phyloP scores from a whole-genome alignment of 768 basidiomycete species.

The Pleurotus pulmonarius region DNA sequence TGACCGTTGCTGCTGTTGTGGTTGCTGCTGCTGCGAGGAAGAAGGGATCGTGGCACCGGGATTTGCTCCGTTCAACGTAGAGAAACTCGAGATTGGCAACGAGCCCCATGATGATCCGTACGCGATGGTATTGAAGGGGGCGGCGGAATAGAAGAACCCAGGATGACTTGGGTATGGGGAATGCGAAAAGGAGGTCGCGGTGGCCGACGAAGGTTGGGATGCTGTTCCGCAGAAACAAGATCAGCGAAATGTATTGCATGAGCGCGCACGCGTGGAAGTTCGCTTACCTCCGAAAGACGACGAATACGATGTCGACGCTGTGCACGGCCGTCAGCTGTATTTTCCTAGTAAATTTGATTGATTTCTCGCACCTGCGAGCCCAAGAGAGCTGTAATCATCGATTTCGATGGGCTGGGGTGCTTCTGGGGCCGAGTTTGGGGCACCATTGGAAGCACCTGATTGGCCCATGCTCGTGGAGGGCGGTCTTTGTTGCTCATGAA shows the following conservation, averaged over 20 bases:
- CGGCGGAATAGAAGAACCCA: slow-evolving; percentile 30
- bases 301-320: slow-evolving; percentile 3
- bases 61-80: slow-evolving; percentile 77
- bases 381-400: slow-evolving; percentile 37
- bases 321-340: neutral
- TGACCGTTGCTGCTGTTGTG: slow-evolving; percentile 18
- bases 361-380: slow-evolving; percentile 32
- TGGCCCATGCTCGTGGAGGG: slow-evolving; percentile 21
- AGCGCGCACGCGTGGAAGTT: neutral
- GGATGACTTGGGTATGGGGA: slow-evolving; percentile 34
- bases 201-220: slow-evolving; percentile 35
- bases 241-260: neutral
- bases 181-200: slow-evolving; percentile 39
- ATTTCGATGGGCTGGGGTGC: slow-evolving; percentile 31
- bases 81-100: slow-evolving; percentile 70
- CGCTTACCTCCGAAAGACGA: slow-evolving; percentile 4
- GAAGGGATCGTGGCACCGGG: slow-evolving; percentile 33
- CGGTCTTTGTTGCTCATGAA: slow-evolving; percentile 23
- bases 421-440: slow-evolving; percentile 18
- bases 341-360: neutral
- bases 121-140: slow-evolving; percentile 49
- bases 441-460: slow-evolving; percentile 15
- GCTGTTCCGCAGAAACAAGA: slow-evolving; percentile 14
- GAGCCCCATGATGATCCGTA: slow-evolving; percentile 50
- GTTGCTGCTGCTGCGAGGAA: slow-evolving; percentile 19